phyloP scores from a whole-genome alignment of 2,329 filamentous ascomycete genomes.

The Arthroderma sp. region DNA sequence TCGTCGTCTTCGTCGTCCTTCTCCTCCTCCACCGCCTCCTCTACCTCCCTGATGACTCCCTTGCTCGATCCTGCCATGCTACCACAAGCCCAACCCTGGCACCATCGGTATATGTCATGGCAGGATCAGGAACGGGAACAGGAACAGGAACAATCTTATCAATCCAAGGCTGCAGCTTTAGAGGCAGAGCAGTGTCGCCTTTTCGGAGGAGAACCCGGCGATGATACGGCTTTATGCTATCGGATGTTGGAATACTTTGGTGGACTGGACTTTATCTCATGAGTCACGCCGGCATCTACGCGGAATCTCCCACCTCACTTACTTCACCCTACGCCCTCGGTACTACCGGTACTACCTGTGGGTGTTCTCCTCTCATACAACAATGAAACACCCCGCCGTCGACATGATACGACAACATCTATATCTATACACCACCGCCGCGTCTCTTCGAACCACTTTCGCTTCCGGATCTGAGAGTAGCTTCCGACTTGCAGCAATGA shows the following conservation, averaged over 20 bases:
- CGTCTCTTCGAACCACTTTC: not conserved
- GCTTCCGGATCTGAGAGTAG: slow-evolving; percentile 4
- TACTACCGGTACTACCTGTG: not conserved
- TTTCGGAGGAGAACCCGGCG: slow-evolving; percentile 33
- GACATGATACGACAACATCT: not conserved
- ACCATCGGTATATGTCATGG: slow-evolving; percentile 29
- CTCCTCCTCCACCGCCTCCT: not conserved
- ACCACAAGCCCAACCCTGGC: slow-evolving; percentile 28
- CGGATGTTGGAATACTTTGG: slow-evolving; percentile 39
- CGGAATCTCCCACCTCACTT: not conserved
- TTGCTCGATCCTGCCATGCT: slow-evolving; percentile 3
- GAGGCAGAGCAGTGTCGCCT: slow-evolving; percentile 32
- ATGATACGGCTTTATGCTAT: slow-evolving; percentile 33
- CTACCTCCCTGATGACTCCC: not conserved
- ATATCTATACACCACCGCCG: not conserved
- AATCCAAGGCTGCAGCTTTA: slow-evolving; percentile 13
- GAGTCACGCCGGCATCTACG: slow-evolving; percentile 10
- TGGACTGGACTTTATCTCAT: slow-evolving; percentile 36
- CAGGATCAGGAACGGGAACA: slow-evolving; percentile 13
- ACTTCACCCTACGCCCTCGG: not conserved
- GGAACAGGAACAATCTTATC: too few species aligned
- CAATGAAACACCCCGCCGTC: not conserved
- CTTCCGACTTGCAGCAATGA: slow-evolving; percentile 33
- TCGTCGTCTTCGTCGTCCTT: too few species aligned
- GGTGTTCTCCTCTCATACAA: not conserved